Evolutionary conservation across 495 filamentous ascomycete species (phyloP).

Genomic region (Penicillium pancosmium): DNA sequence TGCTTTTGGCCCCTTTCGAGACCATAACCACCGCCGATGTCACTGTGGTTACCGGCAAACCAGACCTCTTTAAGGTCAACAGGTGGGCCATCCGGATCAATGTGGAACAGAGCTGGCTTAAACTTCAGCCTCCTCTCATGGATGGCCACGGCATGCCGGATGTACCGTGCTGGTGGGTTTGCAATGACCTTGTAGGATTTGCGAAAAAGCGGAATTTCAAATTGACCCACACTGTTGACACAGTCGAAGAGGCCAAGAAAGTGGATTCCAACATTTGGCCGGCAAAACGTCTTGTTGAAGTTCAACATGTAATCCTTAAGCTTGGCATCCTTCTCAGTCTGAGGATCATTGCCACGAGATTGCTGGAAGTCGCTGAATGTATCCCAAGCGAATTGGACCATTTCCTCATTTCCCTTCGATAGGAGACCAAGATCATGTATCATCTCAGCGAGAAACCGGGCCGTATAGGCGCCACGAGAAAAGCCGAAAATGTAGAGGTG

Average conservation of each 20-base stretch:
- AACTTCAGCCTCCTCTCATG: conserved; percentile 52
- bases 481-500: too few relatives aligned
- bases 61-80: conserved; percentile 26
- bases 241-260: too few relatives aligned
- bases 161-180: conserved; percentile 27
- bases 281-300: too few relatives aligned
- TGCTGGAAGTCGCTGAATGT: conserved; percentile 73
- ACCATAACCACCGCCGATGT: too few relatives aligned
- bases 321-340: conserved; percentile 48
- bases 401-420: conserved; percentile 77
- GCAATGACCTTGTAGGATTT: too few relatives aligned
- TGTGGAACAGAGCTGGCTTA: conserved; percentile 26
- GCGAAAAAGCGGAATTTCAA: too few relatives aligned
- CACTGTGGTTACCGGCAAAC: too few relatives aligned
- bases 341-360: conserved; percentile 48
- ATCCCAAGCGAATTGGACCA: conserved; percentile 80
- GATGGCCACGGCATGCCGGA: conserved; percentile 48
- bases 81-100: conserved; percentile 1
- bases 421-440: conserved; percentile 76
- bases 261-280: too few relatives aligned
- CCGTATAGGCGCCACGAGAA: too few relatives aligned
- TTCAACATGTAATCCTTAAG: too few relatives aligned
- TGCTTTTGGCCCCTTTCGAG: too few relatives aligned
- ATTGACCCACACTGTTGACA: too few relatives aligned
- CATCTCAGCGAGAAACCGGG: conserved; percentile 66